A percentile compares a stretch with the other conserved stretches of the same genome.
Evolutionary conservation across 2,329 filamentous ascomycete genomes (phyloP).

Genomic region (Stenocarpella maydis): DNA sequence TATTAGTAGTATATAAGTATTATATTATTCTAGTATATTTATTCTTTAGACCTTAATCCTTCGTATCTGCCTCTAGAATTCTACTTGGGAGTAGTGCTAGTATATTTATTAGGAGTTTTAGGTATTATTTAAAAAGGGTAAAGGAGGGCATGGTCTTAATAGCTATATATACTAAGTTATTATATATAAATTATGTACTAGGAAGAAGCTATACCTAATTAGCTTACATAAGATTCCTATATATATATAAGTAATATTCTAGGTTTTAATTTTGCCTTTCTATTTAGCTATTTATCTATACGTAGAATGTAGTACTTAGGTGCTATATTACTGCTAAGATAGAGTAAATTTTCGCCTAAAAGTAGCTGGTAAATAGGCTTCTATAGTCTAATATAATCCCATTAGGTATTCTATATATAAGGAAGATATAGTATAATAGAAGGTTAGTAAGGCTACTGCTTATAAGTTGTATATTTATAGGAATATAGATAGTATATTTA

Average conservation of each 20-base stretch:
- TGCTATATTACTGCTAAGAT: neutral
- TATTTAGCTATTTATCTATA: neutral
- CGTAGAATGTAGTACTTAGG: neutral
- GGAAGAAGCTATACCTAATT: neutral
- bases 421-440: constrained; percentile 29
- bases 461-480: constrained; percentile 1
- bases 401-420: too few species aligned
- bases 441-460: constrained; percentile 23
- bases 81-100: neutral
- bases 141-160: neutral
- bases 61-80: neutral
- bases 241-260: neutral
- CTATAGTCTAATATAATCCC: constrained; percentile 11
- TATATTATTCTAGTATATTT: neutral
- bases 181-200: neutral
- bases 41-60: neutral
- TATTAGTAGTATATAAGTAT: neutral
- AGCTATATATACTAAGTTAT: neutral
- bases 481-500: neutral
- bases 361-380: constrained; percentile 1
- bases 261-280: neutral
- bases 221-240: neutral
- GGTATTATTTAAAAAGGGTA: neutral
- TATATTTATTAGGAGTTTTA: neutral
- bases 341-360: constrained; percentile 19